Percentiles rank a stretch among this genome's conserved stretches.
Evolutionary conservation across 331 rosid genomes (phyloP).

Genomic region (Quercus lobata): DNA sequence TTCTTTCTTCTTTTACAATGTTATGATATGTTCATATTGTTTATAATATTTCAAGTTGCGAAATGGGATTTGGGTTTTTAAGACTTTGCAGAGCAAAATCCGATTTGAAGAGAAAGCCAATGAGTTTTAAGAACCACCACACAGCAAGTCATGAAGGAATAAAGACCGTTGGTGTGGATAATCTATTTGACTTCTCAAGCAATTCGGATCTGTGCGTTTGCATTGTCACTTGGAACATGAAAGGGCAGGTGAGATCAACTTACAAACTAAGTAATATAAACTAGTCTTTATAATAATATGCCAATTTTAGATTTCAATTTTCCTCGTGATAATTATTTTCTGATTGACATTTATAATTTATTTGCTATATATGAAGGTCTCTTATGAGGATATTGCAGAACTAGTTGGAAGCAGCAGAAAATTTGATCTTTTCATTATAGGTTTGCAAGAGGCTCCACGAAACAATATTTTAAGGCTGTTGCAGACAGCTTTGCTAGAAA

Average conservation of each 20-base stretch:
- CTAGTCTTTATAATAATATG: no score
- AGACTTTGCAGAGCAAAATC: slow-evolving; percentile 27
- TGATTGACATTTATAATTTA: not conserved
- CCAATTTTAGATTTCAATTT: not conserved
- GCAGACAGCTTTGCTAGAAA: slow-evolving; percentile 32
- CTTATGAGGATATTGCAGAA: slow-evolving; percentile 51
- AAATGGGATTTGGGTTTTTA: not conserved
- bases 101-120: slow-evolving; percentile 27
- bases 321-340: not conserved
- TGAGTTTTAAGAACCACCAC: slow-evolving; percentile 33
- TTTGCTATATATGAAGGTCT: slow-evolving; percentile 22
- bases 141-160: slow-evolving; percentile 46
- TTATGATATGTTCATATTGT: not conserved
- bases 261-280: no score
- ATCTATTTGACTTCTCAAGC: slow-evolving; percentile 32
- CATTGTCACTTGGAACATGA: slow-evolving; percentile 77
- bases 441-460: slow-evolving; percentile 76
- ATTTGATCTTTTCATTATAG: slow-evolving; percentile 61
- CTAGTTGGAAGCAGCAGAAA: slow-evolving; percentile 38
- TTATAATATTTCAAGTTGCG: not conserved
- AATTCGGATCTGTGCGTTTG: slow-evolving; percentile 54
- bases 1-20: not conserved
- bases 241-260: slow-evolving; percentile 40
- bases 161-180: slow-evolving; percentile 34
- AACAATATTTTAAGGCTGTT: slow-evolving; percentile 31